These are phyloP conservation scores for Salix caprea DNA, from an alignment of 345 rosid genomes.

Conservation along the genomic window DNA sequence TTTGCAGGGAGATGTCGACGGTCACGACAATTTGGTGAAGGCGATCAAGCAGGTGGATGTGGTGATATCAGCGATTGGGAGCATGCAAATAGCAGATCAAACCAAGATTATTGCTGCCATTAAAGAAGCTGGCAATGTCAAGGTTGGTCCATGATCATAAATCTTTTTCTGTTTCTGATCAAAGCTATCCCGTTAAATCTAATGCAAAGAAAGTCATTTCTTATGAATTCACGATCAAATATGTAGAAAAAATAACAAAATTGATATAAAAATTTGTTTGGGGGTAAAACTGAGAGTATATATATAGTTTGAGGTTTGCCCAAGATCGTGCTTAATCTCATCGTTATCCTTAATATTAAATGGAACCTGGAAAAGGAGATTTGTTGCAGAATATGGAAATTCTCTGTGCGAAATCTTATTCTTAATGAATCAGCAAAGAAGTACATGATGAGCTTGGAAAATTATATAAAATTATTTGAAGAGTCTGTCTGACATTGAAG, in stretches of 20 bases:
- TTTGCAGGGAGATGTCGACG: constrained; percentile 32
- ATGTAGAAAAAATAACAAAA: neutral
- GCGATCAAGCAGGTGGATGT: constrained; percentile 54
- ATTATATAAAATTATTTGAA: neutral
- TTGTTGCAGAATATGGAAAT: too few species aligned
- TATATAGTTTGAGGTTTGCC: neutral
- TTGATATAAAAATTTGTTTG: neutral
- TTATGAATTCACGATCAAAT: neutral
- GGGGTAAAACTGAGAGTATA: neutral
- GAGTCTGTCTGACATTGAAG: neutral
- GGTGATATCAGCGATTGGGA: constrained; percentile 44
- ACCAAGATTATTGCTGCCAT: constrained; percentile 42
- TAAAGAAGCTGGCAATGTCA: constrained; percentile 50
- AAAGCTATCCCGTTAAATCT: neutral
- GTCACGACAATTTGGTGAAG: constrained; percentile 46
- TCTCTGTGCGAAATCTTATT: too few species aligned
- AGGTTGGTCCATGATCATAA: constrained; percentile 23
- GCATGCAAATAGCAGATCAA: constrained; percentile 34
- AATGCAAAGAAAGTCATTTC: too few species aligned
- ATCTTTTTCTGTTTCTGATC: neutral
- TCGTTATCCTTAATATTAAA: too few species aligned
- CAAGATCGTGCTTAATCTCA: neutral
- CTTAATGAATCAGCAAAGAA: too few species aligned
- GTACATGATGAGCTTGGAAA: neutral
- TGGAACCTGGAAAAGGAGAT: too few species aligned